Evolutionary conservation across 768 basidiomycete genomes (phyloP).

Genomic region (Calvatia gigantea): DNA sequence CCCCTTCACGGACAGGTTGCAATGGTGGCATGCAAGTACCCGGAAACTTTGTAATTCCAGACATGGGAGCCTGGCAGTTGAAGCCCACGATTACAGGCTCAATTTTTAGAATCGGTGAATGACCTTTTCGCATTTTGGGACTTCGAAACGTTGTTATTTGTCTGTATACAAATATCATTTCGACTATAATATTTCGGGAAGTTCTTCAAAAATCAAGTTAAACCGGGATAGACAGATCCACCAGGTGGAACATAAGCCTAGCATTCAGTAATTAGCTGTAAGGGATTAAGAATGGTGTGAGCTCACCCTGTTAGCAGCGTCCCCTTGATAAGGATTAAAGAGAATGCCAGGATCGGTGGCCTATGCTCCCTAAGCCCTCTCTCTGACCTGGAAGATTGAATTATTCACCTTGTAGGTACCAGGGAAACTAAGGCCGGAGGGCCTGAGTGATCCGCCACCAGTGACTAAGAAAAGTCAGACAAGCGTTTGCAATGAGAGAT

Average conservation of each 20-base stretch:
- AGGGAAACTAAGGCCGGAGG: slow-evolving; percentile 35
- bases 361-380: slow-evolving; percentile 12
- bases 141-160: neutral
- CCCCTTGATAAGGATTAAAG: slow-evolving; percentile 33
- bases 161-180: neutral
- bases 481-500: neutral
- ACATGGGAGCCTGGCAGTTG: no score
- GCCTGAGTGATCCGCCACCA: slow-evolving; percentile 31
- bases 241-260: slow-evolving; percentile 31
- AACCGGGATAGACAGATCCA: slow-evolving; percentile 29
- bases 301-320: slow-evolving; percentile 30
- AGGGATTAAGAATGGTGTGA: neutral
- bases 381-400: neutral
- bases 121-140: no score
- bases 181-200: no score
- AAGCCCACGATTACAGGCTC: no score
- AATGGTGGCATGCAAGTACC: no score
- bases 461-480: slow-evolving; percentile 20
- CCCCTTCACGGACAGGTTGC: no score
- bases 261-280: neutral
- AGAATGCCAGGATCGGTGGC: slow-evolving; percentile 32
- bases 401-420: slow-evolving; percentile 28
- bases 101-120: no score
- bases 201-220: slow-evolving; percentile 14
- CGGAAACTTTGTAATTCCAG: no score